Conservation (phyloP, 208 protist species). For the Trypanosoma avium region DNA sequence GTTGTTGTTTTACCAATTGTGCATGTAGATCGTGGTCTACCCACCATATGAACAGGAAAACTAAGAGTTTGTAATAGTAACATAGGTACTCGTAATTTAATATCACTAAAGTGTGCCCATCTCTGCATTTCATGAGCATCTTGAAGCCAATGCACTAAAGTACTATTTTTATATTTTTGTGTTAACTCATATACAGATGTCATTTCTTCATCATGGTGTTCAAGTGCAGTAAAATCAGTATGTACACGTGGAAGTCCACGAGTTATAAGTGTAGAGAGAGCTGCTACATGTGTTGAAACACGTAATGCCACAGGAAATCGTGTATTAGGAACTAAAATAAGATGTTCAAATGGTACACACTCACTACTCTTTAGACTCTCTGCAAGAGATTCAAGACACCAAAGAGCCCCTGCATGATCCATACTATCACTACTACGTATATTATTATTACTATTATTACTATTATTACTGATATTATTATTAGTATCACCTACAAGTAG, state of each 20-base stretch:
- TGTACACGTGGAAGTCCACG: conserved; percentile 73
- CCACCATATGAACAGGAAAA: conserved; percentile 35
- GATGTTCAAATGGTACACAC: conserved; percentile 77
- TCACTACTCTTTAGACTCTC: conserved; percentile 62
- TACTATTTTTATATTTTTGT: conserved; percentile 70
- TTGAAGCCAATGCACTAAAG: conserved; percentile 85
- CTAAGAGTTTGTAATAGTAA: conserved; percentile 77
- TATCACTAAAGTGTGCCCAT: conserved; percentile 70
- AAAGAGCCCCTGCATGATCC: conserved; percentile 20
- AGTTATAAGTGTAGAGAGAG: conserved; percentile 71
- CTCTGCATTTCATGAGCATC: conserved; percentile 89
- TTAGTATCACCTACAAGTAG: conserved; percentile 61
- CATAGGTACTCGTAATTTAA: conserved; percentile 66
- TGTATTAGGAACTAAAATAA: conserved; percentile 89
- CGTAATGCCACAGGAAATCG: conserved; percentile 75
- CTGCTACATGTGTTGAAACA: conserved; percentile 82
- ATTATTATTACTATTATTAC: not conserved
- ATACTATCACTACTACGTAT: not conserved
- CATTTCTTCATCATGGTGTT: conserved; percentile 88
- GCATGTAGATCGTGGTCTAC: conserved; percentile 16
- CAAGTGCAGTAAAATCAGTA: conserved; percentile 86
- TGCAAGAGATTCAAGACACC: conserved; percentile 74
- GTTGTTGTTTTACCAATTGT: conserved; percentile 5
- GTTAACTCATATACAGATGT: conserved; percentile 78
- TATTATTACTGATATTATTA: not conserved